phyloP scores from a whole-genome alignment of 148 eudicot genomes.

The Gaultheria prostrata region DNA sequence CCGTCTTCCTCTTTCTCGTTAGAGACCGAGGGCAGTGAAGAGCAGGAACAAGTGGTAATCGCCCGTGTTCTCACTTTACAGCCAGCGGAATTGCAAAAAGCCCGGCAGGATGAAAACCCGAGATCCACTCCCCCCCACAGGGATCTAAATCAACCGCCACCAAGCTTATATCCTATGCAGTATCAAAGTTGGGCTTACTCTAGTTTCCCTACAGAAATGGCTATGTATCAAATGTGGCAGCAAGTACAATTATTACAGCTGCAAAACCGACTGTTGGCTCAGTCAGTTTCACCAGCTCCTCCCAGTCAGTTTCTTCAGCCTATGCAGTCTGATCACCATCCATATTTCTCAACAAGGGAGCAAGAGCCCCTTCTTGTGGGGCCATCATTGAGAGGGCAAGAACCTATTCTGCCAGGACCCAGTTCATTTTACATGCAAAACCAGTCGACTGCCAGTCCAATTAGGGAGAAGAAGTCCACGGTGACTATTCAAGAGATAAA shows the following conservation, averaged over 20 bases:
- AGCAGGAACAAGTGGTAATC: conserved; percentile 53
- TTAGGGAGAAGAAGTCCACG: conserved; percentile 26
- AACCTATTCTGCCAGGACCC: conserved; percentile 1
- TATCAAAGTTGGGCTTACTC: conserved; percentile 35
- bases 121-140: conserved; percentile 19
- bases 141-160: conserved; percentile 15
- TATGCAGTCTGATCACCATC: conserved; percentile 32
- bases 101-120: conserved; percentile 21
- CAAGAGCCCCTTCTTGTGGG: conserved; percentile 14
- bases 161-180: conserved; percentile 19
- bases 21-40: conserved; percentile 33
- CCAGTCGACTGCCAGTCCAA: conserved; percentile 21
- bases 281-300: conserved; percentile 33
- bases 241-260: conserved; percentile 42
- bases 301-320: conserved; percentile 30
- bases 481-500: conserved; percentile 41
- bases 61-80: conserved; percentile 48
- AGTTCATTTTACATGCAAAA: conserved; percentile 30
- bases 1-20: conserved; percentile 18
- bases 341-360: conserved; percentile 20
- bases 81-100: conserved; percentile 26
- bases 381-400: conserved; percentile 11
- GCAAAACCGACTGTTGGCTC: conserved; percentile 37
- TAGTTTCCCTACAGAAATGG: conserved; percentile 36
- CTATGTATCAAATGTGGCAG: conserved; percentile 47